phyloP scores from a whole-genome alignment of 257 asterid genomes.

The Paulownia fortunei region DNA sequence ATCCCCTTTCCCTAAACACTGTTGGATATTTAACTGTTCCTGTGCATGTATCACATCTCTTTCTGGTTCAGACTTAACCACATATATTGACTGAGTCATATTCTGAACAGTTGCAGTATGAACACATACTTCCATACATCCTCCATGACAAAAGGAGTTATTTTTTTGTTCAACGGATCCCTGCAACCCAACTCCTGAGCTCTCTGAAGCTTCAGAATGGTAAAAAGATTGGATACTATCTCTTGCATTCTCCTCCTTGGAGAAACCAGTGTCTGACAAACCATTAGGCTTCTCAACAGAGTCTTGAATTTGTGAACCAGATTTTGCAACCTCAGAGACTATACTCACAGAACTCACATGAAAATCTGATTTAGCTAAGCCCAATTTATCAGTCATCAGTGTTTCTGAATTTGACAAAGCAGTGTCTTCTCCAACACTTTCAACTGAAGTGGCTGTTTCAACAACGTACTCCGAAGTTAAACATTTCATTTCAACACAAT shows the following conservation, averaged over 20 bases:
- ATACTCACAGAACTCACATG: conserved; percentile 25
- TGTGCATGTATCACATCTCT: conserved; percentile 10
- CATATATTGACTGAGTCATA: conserved; percentile 27
- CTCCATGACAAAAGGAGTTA: conserved; percentile 20
- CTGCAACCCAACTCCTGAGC: conserved; percentile 32
- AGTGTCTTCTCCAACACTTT: conserved; percentile 34
- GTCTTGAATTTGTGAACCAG: conserved; percentile 35
- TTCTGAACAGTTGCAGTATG: conserved; percentile 12
- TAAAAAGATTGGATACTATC: conserved; percentile 26
- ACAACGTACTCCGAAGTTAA: conserved; percentile 32
- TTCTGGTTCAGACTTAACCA: conserved; percentile 39
- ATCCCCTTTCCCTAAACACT: conserved; percentile 32
- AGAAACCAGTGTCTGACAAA: conserved; percentile 20
- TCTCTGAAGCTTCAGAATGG: conserved; percentile 34
- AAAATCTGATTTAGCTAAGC: conserved; percentile 31
- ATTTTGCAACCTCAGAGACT: conserved; percentile 34
- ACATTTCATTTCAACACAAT: conserved; percentile 41
- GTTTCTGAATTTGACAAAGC: conserved; percentile 32
- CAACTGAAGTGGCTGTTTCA: conserved; percentile 32
- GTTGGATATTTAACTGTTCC: conserved; percentile 34
- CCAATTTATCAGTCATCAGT: conserved; percentile 23
- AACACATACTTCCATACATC: conserved; percentile 27
- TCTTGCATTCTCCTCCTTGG: conserved; percentile 22
- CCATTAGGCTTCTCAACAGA: conserved; percentile 34
- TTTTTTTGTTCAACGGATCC: conserved; percentile 23